Percentiles rank a stretch among this genome's conserved stretches.
These are phyloP conservation scores for Nakazawaea laoshanensis DNA, from an alignment of 805 yeast genomes.

Conservation along the genomic window DNA sequence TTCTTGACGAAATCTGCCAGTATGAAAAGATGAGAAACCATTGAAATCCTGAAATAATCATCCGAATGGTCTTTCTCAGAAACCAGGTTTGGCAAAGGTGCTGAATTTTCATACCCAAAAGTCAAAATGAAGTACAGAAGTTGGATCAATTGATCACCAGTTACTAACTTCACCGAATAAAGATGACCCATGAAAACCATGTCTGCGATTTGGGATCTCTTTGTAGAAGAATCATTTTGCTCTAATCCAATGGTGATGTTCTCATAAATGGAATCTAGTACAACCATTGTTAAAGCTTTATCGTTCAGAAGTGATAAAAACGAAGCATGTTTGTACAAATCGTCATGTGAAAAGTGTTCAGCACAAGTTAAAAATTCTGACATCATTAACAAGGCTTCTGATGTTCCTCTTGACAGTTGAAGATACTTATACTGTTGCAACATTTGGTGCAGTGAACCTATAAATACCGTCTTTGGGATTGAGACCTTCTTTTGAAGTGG, in stretches of 20 bases:
- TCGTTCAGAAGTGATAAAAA: too few relatives aligned
- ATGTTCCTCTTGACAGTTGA: constrained; percentile 55
- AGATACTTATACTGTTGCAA: too few relatives aligned
- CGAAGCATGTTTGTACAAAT: constrained; percentile 34
- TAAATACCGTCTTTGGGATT: too few relatives aligned
- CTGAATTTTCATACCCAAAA: constrained; percentile 55
- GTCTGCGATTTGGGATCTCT: constrained; percentile 55
- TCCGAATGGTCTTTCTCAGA: constrained; percentile 51
- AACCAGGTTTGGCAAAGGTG: constrained; percentile 36
- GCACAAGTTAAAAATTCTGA: constrained; percentile 34
- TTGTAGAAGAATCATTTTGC: constrained; percentile 45
- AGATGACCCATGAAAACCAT: constrained; percentile 53
- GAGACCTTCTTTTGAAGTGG: too few relatives aligned
- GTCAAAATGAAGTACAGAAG: constrained; percentile 49
- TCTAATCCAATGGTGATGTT: constrained; percentile 61
- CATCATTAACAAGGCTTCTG: constrained; percentile 43
- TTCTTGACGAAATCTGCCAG: constrained; percentile 14
- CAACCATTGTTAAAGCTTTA: too few relatives aligned
- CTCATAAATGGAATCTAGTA: constrained; percentile 65
- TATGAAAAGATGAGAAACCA: constrained; percentile 37
- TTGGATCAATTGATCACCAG: constrained; percentile 36
- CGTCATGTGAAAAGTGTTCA: constrained; percentile 30
- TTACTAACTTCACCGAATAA: constrained; percentile 37
- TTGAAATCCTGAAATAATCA: constrained; percentile 63
- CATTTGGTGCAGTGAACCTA: too few relatives aligned